A percentile compares a stretch with the other conserved stretches of the same genome.
phyloP scores from a whole-genome alignment of 306 rosid genomes.

The Quercus rubra region DNA sequence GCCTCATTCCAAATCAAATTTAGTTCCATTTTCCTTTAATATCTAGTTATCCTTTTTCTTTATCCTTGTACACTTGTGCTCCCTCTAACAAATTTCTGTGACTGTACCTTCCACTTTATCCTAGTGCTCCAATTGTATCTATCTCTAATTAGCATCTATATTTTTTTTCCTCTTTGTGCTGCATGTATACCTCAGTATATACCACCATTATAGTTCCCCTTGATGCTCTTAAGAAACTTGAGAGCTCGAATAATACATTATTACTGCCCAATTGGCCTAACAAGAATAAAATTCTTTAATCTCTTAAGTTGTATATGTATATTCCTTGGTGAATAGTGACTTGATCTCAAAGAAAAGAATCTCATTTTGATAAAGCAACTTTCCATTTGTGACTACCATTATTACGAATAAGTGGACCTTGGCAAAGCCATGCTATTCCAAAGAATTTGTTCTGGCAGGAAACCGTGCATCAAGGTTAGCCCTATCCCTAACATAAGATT shows the following conservation, averaged over 20 bases:
- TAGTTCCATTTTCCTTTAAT: background rate
- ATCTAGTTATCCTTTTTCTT: constrained; percentile 3
- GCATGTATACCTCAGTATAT: constrained; percentile 14
- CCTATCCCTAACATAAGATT: background rate
- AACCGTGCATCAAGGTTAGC: background rate
- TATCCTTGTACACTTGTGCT: background rate
- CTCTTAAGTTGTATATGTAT: background rate
- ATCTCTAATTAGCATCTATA: background rate
- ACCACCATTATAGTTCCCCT: background rate
- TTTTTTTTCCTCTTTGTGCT: background rate
- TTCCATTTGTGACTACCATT: constrained; percentile 1
- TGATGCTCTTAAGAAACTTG: constrained; percentile 12
- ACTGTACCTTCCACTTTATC: constrained; percentile 6
- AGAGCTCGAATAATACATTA: constrained; percentile 5
- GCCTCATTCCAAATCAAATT: background rate
- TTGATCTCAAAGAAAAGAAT: constrained; percentile 49
- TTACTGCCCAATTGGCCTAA: constrained; percentile 16
- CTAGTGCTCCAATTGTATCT: background rate
- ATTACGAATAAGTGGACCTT: background rate
- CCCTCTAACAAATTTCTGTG: background rate
- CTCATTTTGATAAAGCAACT: constrained; percentile 20
- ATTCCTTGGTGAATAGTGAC: constrained; percentile 26
- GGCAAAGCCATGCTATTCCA: background rate
- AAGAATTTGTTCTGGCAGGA: background rate
- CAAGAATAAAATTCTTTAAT: background rate